Conservation (phyloP, 2,329 filamentous ascomycete genomes). For the Xylariaceae sp. region DNA sequence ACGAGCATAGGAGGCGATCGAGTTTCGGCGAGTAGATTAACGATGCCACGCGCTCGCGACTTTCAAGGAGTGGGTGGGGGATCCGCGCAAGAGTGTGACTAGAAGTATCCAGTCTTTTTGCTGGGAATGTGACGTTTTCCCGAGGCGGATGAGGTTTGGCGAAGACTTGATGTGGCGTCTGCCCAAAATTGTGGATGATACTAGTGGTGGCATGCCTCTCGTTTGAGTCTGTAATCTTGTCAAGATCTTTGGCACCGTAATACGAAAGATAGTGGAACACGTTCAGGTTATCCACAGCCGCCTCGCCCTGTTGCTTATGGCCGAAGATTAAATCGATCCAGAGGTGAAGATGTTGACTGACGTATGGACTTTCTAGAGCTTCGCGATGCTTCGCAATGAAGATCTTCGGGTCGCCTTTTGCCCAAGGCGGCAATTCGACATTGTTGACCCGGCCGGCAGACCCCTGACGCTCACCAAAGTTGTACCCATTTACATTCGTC, state of each 20-base stretch:
- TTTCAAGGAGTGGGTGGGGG: conserved; percentile 76
- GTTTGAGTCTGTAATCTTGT: conserved; percentile 85
- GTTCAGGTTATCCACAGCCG: conserved; percentile 87
- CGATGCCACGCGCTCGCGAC: conserved; percentile 77
- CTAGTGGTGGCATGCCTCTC: conserved; percentile 88
- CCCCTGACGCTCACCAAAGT: conserved; percentile 87
- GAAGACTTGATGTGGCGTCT: conserved; percentile 96
- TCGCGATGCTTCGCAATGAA: conserved; percentile 97
- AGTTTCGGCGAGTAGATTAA: conserved; percentile 77
- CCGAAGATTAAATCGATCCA: conserved; percentile 98
- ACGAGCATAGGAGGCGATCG: conserved; percentile 81
- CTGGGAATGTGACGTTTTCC: conserved; percentile 67
- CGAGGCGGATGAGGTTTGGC: conserved; percentile 76
- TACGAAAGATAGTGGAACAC: conserved; percentile 97
- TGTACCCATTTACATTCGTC: conserved; percentile 90
- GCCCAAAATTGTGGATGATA: conserved; percentile 98
- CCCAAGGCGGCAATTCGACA: conserved; percentile 92
- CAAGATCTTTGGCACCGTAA: conserved; percentile 88
- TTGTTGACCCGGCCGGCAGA: conserved; percentile 78
- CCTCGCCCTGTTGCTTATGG: conserved; percentile 89
- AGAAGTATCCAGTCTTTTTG: conserved; percentile 74
- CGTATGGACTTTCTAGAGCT: conserved; percentile 89
- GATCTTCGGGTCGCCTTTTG: conserved; percentile 91
- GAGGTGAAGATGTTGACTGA: conserved; percentile 84
- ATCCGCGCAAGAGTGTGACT: conserved; percentile 76